phyloP scores from a whole-genome alignment of 2,329 filamentous ascomycete genomes.

The Fusarium sp. region DNA sequence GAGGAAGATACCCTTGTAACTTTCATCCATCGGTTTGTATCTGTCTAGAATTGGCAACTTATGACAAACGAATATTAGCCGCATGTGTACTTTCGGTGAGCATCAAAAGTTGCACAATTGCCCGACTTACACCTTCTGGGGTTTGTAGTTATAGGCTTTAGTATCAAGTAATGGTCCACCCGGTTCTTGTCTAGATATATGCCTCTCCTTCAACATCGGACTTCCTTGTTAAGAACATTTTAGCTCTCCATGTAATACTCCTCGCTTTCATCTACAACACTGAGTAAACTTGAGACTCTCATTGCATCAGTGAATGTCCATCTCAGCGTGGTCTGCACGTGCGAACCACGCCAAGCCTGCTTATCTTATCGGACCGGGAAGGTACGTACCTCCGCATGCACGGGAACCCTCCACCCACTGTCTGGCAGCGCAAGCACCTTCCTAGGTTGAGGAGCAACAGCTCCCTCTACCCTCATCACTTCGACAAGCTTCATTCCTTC shows the following conservation, averaged over 20 bases:
- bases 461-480: conserved; percentile 19
- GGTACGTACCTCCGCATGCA: conserved; percentile 27
- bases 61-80: neutral
- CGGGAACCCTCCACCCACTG: conserved; percentile 9
- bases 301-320: neutral
- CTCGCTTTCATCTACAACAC: neutral
- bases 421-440: conserved; percentile 13
- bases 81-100: neutral
- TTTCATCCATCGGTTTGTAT: neutral
- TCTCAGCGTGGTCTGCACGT: neutral
- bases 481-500: conserved; percentile 26
- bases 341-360: conserved; percentile 12
- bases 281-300: neutral
- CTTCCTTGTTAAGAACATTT: neutral
- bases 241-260: too few species aligned
- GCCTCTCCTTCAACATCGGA: neutral
- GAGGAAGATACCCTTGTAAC: neutral
- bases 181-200: neutral
- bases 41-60: neutral
- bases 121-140: neutral
- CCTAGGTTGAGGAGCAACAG: conserved; percentile 4
- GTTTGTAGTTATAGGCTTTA: neutral
- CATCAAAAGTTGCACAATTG: neutral
- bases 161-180: neutral
- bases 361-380: conserved; percentile 30